These are phyloP conservation scores for Neofusicoccum kwambonambiense DNA, from an alignment of 2,329 filamentous ascomycete genomes.

Conservation along the genomic window DNA sequence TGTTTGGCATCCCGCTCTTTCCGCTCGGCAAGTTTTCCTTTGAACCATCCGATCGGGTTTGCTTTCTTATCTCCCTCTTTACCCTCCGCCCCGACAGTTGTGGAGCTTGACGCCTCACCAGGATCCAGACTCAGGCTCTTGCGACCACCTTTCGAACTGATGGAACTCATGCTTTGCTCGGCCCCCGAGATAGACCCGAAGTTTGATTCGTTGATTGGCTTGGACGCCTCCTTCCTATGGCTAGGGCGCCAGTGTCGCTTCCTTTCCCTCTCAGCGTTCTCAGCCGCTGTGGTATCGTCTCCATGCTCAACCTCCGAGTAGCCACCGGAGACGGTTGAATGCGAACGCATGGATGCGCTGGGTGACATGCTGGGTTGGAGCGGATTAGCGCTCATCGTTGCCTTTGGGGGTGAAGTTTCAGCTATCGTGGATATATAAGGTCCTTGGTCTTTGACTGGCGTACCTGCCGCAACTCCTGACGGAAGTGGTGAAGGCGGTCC, in stretches of 20 bases:
- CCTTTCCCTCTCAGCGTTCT: slow-evolving; percentile 45
- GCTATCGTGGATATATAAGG: slow-evolving; percentile 20
- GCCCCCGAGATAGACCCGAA: slow-evolving; percentile 37
- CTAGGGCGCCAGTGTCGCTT: slow-evolving; percentile 73
- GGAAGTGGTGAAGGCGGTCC: slow-evolving; percentile 32
- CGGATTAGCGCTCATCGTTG: slow-evolving; percentile 17
- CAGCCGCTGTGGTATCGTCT: slow-evolving; percentile 55
- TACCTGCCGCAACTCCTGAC: slow-evolving; percentile 28
- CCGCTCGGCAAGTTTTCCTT: slow-evolving; percentile 62
- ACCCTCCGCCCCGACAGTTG: slow-evolving; percentile 24
- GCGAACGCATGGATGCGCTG: slow-evolving; percentile 72
- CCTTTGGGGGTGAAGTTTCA: slow-evolving; percentile 15
- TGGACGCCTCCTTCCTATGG: slow-evolving; percentile 32
- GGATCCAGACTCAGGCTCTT: slow-evolving; percentile 15
- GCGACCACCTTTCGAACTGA: slow-evolving; percentile 23
- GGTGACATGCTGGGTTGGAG: slow-evolving; percentile 66
- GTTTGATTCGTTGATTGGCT: slow-evolving; percentile 32
- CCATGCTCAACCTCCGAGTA: slow-evolving; percentile 75
- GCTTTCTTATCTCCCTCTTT: slow-evolving; percentile 53
- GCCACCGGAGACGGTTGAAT: slow-evolving; percentile 66
- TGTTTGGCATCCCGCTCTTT: slow-evolving; percentile 55
- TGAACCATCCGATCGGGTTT: slow-evolving; percentile 63
- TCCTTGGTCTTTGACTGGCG: slow-evolving; percentile 29
- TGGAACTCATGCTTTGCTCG: slow-evolving; percentile 41
- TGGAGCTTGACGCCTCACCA: slow-evolving; percentile 24